phyloP scores from a whole-genome alignment of 768 basidiomycete genomes.

The Suillus weaverae region DNA sequence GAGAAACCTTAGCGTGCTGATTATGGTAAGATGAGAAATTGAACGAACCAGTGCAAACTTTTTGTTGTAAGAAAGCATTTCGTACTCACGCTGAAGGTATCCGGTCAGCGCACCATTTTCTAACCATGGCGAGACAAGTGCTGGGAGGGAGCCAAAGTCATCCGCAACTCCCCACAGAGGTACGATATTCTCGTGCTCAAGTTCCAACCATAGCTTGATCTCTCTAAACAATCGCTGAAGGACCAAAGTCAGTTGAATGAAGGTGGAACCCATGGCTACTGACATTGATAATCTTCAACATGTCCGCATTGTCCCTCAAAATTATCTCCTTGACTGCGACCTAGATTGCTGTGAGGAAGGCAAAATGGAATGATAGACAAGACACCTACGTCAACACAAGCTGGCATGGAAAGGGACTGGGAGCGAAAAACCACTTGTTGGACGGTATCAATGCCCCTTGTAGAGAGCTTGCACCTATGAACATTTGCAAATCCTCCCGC shows the following conservation, averaged over 20 bases:
- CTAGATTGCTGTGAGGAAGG: not conserved
- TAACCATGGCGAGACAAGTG: slow-evolving; percentile 37
- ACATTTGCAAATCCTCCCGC: not conserved
- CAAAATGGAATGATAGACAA: not conserved
- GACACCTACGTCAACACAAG: not conserved
- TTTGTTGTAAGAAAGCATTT: not conserved
- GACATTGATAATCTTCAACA: not conserved
- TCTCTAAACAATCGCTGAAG: slow-evolving; percentile 30
- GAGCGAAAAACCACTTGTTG: not conserved
- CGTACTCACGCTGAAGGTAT: slow-evolving; percentile 19
- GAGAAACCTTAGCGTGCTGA: not conserved
- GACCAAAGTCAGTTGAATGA: not conserved
- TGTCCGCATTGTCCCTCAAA: not conserved
- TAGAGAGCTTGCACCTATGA: not conserved
- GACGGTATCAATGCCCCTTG: not conserved
- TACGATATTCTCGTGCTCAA: slow-evolving; percentile 32
- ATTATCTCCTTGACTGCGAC: not conserved
- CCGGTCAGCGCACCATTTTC: slow-evolving; percentile 28
- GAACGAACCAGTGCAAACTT: not conserved
- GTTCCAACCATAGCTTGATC: slow-evolving; percentile 29
- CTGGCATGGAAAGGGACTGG: not conserved
- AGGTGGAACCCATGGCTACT: not conserved
- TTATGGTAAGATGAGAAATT: not conserved
- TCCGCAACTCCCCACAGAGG: slow-evolving; percentile 28
- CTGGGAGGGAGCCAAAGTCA: slow-evolving; percentile 30